Evolutionary conservation across 208 protist species (phyloP).

Genomic region (Endotrypanum monterogeii): DNA sequence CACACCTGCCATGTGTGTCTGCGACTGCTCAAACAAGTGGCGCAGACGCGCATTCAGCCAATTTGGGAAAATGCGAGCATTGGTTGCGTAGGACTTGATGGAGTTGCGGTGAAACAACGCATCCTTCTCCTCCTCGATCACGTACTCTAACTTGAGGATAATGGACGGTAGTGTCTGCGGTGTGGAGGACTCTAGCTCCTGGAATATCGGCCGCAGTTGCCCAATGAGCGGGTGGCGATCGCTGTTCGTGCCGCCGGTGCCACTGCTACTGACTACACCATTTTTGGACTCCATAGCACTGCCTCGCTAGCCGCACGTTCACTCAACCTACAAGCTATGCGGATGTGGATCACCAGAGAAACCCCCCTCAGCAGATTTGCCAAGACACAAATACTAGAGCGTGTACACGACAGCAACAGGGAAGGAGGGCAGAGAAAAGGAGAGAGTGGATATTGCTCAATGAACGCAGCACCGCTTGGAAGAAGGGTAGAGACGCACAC

Average conservation of each 20-base stretch:
- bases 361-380: not conserved
- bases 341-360: not conserved
- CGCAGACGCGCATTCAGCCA: slow-evolving; percentile 81
- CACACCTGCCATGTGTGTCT: slow-evolving; percentile 69
- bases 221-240: slow-evolving; percentile 75
- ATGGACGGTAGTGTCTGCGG: slow-evolving; percentile 56
- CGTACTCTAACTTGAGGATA: slow-evolving; percentile 82
- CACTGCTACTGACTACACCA: slow-evolving; percentile 10
- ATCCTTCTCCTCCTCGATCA: slow-evolving; percentile 89
- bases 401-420: too few relatives aligned
- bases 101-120: slow-evolving; percentile 71
- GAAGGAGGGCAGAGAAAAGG: not conserved
- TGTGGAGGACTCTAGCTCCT: slow-evolving; percentile 49
- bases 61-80: slow-evolving; percentile 48
- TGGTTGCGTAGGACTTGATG: slow-evolving; percentile 50
- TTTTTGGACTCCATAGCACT: slow-evolving; percentile 23
- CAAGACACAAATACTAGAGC: not conserved
- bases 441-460: not conserved
- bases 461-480: not conserved
- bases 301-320: not conserved
- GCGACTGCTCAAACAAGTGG: slow-evolving; percentile 63
- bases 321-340: not conserved
- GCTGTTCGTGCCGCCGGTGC: slow-evolving; percentile 17
- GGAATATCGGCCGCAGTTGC: slow-evolving; percentile 87
- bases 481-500: not conserved